Evolutionary conservation across 257 asterid genomes (phyloP).

Genomic region (Nicotiana obtusifolia): DNA sequence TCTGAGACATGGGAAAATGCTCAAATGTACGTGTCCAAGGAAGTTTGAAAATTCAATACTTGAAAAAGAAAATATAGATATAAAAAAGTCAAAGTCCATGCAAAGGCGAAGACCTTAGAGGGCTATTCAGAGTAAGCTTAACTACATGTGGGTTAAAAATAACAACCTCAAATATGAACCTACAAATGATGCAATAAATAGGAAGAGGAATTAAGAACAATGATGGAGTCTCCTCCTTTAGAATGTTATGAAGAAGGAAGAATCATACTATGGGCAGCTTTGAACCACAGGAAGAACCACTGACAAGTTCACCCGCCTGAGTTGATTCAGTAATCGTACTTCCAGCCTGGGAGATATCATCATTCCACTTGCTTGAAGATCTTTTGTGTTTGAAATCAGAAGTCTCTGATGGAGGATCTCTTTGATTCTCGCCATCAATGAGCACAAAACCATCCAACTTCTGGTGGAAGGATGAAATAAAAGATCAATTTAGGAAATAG

Average conservation of each 20-base stretch:
- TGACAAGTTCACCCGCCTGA: constrained; percentile 72
- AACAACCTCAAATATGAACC: neutral
- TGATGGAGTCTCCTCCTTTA: neutral
- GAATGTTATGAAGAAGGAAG: constrained; percentile 6
- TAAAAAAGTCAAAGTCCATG: neutral
- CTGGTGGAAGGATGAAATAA: constrained; percentile 44
- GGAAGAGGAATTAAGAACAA: neutral
- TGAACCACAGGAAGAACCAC: constrained; percentile 64
- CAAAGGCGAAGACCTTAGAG: neutral
- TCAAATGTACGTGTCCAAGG: neutral
- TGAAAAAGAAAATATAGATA: neutral
- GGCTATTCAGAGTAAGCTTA: neutral
- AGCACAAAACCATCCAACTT: constrained; percentile 63
- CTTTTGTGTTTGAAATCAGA: constrained; percentile 43
- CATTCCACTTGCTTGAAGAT: constrained; percentile 78
- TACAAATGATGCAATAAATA: neutral
- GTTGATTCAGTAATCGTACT: constrained; percentile 73
- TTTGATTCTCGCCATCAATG: constrained; percentile 43
- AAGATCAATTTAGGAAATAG: constrained; percentile 10
- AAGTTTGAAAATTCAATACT: neutral
- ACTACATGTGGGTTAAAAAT: neutral
- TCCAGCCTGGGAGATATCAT: constrained; percentile 76
- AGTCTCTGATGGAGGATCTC: constrained; percentile 47
- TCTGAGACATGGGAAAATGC: neutral
- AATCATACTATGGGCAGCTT: constrained; percentile 65